Evolutionary conservation across 352 stramenopile species (phyloP), one percentile per base, ranked within the genome.

Genomic region (Phytophthora capsici): DNA sequence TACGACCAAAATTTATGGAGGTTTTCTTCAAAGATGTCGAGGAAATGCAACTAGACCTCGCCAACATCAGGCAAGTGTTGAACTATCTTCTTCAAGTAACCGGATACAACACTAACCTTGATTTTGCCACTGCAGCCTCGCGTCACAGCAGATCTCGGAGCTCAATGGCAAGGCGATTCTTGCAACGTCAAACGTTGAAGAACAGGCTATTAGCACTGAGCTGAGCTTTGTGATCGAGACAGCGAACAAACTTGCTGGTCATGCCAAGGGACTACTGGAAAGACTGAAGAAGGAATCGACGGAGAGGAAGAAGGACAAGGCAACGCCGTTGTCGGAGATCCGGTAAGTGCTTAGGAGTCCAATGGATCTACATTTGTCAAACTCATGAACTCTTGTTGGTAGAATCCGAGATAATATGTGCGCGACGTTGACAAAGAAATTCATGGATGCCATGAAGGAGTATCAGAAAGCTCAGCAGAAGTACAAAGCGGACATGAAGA

Each of bases 361-460:
- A 26, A 14, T 45, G 13, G 10, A 7, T 23, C 17, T 32, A 0
- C 49, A 55, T 23, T 61, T 41, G 8, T 41, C n/a, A 8, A 19
- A 4, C 36, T n/a, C 19, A 19, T 41, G 6, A 19, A 59, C 20
- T 59, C 26, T 49, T 56, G 25, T 23, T 32, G 25, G 23, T 49
- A 89, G 96, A 57, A 98, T 99, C 41, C 88, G 97, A 28, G 96
- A 99, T 60, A 99, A 99, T 73, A 94, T 99, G 76, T 95, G 90
- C 28, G 98, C 97, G 61, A 99, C 97, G 4, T 77, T 99, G 22
- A 98, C 95, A 4, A 95, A 98, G 51, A 99, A 99, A 74, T 99
- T 99, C 70, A 98, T 99, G 71, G 95, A 99, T 74, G 93, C 98
- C 63, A 99, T 99, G 90, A 99, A 99, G 70, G 83, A 97, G 26